Percentiles rank a stretch among this genome's conserved stretches.
Conservation (phyloP, 768 basidiomycete species). For the Boletus rubescentipes region DNA sequence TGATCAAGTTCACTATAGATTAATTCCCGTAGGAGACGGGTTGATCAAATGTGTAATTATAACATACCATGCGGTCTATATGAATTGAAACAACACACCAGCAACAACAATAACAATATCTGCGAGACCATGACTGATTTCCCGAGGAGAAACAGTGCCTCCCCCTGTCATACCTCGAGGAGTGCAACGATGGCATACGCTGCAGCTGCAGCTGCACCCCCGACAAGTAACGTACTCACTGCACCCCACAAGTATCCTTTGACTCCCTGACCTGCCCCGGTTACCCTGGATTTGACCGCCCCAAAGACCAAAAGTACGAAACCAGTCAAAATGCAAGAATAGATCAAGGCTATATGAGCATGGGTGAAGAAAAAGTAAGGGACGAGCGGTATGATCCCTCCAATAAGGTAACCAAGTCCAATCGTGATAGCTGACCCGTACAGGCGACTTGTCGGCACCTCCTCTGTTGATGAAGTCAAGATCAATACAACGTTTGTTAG, state of each 20-base stretch:
- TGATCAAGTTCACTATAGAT: neutral
- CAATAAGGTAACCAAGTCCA: constrained; percentile 90
- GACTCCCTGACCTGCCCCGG: constrained; percentile 67
- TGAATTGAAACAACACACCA: neutral
- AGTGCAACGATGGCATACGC: constrained; percentile 59
- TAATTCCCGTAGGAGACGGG: neutral
- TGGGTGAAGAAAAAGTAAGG: constrained; percentile 87
- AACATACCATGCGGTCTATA: constrained; percentile 1
- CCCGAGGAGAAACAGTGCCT: neutral
- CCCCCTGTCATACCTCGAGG: constrained; percentile 36
- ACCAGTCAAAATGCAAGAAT: constrained; percentile 79
- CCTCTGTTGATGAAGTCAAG: constrained; percentile 52
- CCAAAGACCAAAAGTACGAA: constrained; percentile 88
- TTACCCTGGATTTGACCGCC: constrained; percentile 83
- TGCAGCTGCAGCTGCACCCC: constrained; percentile 83
- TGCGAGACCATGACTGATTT: neutral
- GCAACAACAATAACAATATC: neutral
- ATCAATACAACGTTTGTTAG: neutral
- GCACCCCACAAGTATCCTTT: constrained; percentile 86
- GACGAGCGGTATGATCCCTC: constrained; percentile 88
- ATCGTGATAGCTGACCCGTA: constrained; percentile 94
- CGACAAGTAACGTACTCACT: constrained; percentile 82
- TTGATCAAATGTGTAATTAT: neutral
- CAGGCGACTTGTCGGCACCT: constrained; percentile 79
- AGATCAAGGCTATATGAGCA: constrained; percentile 68